A percentile compares a stretch with the other conserved stretches of the same genome.
These are phyloP conservation scores for Silene latifolia DNA, from an alignment of 148 eudicot species.

Conservation along the genomic window DNA sequence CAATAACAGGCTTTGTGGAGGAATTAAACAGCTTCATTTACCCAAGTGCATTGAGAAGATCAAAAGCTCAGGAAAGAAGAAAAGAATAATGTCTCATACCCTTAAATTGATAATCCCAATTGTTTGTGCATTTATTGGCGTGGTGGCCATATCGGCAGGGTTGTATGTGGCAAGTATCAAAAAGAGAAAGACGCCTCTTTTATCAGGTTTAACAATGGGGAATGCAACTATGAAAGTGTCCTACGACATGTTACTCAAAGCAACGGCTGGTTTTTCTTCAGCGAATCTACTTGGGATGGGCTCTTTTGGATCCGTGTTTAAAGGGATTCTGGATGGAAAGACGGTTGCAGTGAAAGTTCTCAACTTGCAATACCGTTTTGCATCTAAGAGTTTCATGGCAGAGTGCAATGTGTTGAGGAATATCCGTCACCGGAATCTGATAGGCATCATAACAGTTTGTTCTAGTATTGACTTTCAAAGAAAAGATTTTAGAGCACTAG, in stretches of 20 bases:
- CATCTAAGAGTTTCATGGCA: slow-evolving; percentile 28
- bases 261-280: too few species aligned
- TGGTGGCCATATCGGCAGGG: not conserved
- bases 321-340: slow-evolving; percentile 16
- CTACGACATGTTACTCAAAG: too few species aligned
- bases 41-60: slow-evolving; percentile 27
- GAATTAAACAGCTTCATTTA: slow-evolving; percentile 24
- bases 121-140: not conserved
- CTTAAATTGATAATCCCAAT: slow-evolving; percentile 7
- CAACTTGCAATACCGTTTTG: slow-evolving; percentile 27
- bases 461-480: slow-evolving; percentile 29
- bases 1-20: slow-evolving; percentile 32
- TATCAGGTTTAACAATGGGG: not conserved
- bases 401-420: slow-evolving; percentile 31
- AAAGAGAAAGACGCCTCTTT: not conserved
- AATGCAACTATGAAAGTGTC: slow-evolving; percentile 22
- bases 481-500: too few species aligned
- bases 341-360: slow-evolving; percentile 33
- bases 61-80: not conserved
- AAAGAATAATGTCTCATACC: too few species aligned
- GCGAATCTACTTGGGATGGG: slow-evolving; percentile 24
- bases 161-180: not conserved
- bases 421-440: slow-evolving; percentile 27
- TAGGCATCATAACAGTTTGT: slow-evolving; percentile 27
- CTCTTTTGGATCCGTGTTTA: slow-evolving; percentile 14